phyloP scores from a whole-genome alignment of 441 rosid genomes.

The Codiaeum variegatum region DNA sequence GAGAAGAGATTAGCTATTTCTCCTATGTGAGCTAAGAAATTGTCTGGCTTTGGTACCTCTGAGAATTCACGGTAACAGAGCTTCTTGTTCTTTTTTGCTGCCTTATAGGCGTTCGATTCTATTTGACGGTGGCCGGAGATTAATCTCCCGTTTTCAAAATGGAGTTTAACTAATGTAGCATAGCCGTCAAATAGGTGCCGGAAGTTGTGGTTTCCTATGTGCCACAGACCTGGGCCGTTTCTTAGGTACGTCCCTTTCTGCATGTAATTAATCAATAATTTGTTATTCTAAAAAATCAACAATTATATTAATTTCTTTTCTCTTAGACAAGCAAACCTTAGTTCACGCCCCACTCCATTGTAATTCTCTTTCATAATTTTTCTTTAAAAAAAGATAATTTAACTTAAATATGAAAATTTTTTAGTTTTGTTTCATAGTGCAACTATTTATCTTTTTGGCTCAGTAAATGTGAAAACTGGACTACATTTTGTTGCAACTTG shows the following conservation, averaged over 20 bases:
- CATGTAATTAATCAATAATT: slow-evolving; percentile 25
- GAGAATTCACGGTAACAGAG: slow-evolving; percentile 92
- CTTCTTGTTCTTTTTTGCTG: slow-evolving; percentile 62
- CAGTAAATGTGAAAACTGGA: no score
- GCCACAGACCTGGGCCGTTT: slow-evolving; percentile 94
- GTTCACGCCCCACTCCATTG: no score
- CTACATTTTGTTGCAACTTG: no score
- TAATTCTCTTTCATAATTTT: no score
- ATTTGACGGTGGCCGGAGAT: slow-evolving; percentile 74
- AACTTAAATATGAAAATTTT: no score
- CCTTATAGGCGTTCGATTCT: slow-evolving; percentile 83
- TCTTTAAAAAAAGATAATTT: no score
- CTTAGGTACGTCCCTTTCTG: slow-evolving; percentile 91
- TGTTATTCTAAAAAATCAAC: no score
- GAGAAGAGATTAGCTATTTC: slow-evolving; percentile 71
- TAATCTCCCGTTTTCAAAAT: slow-evolving; percentile 57
- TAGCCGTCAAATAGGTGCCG: slow-evolving; percentile 98
- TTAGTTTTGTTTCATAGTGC: no score
- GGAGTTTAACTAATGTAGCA: slow-evolving; percentile 69
- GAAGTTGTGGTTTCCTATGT: slow-evolving; percentile 71
- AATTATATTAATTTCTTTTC: no score
- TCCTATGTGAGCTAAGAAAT: slow-evolving; percentile 62
- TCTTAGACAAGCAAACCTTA: no score
- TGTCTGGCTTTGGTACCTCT: slow-evolving; percentile 62
- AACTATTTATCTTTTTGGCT: no score